Percentiles rank a stretch among this genome's conserved stretches.
Evolutionary conservation across 768 basidiomycete species (phyloP).

Genomic region (Leccinellum albellum): DNA sequence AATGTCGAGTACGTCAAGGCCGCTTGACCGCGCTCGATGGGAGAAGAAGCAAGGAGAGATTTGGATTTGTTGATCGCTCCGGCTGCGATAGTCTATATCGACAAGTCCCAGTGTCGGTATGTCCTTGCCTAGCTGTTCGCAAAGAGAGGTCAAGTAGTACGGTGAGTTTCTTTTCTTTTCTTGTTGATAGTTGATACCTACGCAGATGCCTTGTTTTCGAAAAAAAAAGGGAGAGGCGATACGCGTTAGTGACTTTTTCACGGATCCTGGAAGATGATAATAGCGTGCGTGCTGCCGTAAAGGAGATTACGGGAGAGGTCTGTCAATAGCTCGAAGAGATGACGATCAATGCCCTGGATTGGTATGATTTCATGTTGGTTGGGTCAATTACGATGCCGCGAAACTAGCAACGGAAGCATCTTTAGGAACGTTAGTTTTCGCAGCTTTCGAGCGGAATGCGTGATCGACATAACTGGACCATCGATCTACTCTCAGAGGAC

Average conservation of each 20-base stretch:
- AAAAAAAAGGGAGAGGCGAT: constrained; percentile 12
- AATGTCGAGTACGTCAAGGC: constrained; percentile 64
- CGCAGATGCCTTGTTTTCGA: not conserved
- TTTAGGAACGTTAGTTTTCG: constrained; percentile 49
- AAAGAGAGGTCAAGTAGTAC: not conserved
- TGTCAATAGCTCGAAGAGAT: constrained; percentile 45
- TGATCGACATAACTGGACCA: constrained; percentile 8
- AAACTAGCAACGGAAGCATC: constrained; percentile 56
- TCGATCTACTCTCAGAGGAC: constrained; percentile 17
- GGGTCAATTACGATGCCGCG: constrained; percentile 61
- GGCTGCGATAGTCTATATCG: constrained; percentile 65
- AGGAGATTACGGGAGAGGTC: constrained; percentile 50
- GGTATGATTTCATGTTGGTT: constrained; percentile 38
- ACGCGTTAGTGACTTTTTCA: constrained; percentile 2
- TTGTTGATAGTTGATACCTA: not conserved
- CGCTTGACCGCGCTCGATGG: constrained; percentile 21
- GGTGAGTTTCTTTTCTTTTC: not conserved
- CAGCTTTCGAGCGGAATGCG: not conserved
- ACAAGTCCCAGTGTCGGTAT: constrained; percentile 60
- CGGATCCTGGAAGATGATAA: constrained; percentile 28
- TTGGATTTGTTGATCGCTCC: constrained; percentile 53
- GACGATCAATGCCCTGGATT: constrained; percentile 66
- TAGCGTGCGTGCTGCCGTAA: constrained; percentile 47
- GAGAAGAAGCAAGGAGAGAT: constrained; percentile 26
- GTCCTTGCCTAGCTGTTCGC: constrained; percentile 11